Evolutionary conservation across 352 stramenopile genomes (phyloP).

Genomic region (Globisporangium mamillatum): DNA sequence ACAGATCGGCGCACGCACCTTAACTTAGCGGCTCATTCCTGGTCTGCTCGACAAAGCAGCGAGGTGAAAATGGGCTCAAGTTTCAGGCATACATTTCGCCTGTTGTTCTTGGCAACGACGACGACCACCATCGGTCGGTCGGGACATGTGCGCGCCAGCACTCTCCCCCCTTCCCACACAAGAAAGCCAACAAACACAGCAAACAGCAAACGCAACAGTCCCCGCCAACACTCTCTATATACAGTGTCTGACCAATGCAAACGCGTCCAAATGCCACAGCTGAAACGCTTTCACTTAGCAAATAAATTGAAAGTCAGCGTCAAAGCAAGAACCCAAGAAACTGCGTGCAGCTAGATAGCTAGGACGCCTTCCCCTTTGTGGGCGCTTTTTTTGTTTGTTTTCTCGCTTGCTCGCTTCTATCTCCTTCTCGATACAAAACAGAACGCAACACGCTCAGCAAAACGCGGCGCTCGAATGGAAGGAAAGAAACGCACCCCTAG

Average conservation of each 20-base stretch:
- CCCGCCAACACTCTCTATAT: not conserved
- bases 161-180: not conserved
- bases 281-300: not conserved
- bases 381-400: slow-evolving; percentile 7
- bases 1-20: not conserved
- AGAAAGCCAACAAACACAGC: not conserved
- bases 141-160: not conserved
- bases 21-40: not conserved
- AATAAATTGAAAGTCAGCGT: not conserved
- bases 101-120: slow-evolving; percentile 14
- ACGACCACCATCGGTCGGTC: slow-evolving; percentile 18
- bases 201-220: not conserved
- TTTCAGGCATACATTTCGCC: slow-evolving; percentile 16
- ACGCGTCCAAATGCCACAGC: not conserved
- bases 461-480: not conserved
- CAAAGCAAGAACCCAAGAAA: not conserved
- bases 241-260: not conserved
- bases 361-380: not conserved
- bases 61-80: slow-evolving; percentile 1
- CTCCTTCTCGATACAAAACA: slow-evolving; percentile 11
- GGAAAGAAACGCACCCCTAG: not conserved
- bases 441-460: slow-evolving; percentile 7
- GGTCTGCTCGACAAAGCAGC: slow-evolving; percentile 6
- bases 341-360: not conserved
- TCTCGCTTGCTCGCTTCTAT: not conserved